Percentiles rank a stretch among this genome's conserved stretches.
Conservation (phyloP, 2,329 filamentous ascomycete species). For the Botrytis fabae region DNA sequence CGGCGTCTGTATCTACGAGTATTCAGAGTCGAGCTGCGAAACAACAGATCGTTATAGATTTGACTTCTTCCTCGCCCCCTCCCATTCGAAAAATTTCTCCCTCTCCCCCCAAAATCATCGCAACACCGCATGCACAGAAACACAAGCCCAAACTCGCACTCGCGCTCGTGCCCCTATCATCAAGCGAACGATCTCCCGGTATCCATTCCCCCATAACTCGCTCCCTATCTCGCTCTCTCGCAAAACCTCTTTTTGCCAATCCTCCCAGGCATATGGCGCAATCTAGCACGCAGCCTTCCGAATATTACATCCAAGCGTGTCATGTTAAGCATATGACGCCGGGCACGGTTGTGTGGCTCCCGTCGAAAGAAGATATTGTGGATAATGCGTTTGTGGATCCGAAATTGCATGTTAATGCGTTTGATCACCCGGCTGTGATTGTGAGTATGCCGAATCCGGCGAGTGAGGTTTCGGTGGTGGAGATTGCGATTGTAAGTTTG, state of each 20-base stretch:
- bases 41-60: neutral
- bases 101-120: neutral
- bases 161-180: neutral
- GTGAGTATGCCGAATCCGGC: neutral
- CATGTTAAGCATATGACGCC: conserved; percentile 4
- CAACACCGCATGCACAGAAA: neutral
- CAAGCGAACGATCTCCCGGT: neutral
- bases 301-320: neutral
- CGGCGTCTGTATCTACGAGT: too few relatives aligned
- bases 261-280: neutral
- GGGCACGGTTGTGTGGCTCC: conserved; percentile 11
- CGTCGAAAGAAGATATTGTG: neutral
- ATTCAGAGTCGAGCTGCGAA: neutral
- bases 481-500: conserved; percentile 19
- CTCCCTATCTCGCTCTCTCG: neutral
- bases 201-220: neutral
- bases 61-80: neutral
- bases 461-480: neutral
- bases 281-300: neutral
- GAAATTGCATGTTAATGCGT: conserved; percentile 15
- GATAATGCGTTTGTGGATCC: conserved; percentile 4
- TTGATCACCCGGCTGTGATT: conserved; percentile 20
- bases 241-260: neutral
- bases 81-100: too few relatives aligned
- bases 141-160: neutral